phyloP scores from a whole-genome alignment of 2,329 filamentous ascomycete species.

The Colletotrichum higginsianum region DNA sequence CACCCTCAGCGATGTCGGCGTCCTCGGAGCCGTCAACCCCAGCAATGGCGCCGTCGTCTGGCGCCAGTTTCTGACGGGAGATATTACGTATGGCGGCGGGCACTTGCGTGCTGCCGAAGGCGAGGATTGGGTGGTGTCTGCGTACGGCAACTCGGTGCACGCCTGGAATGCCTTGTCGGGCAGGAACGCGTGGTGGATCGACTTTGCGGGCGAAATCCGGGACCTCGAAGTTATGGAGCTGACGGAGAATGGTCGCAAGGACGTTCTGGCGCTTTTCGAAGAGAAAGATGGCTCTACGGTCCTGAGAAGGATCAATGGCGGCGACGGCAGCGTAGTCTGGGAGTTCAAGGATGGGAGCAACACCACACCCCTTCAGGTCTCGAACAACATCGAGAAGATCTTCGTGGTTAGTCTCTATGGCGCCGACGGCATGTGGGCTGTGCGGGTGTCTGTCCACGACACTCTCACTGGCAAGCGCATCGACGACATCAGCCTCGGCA shows the following conservation, averaged over 20 bases:
- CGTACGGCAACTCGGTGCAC: conserved; percentile 77
- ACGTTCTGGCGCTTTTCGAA: conserved; percentile 78
- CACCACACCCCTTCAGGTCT: conserved; percentile 81
- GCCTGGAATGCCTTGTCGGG: conserved; percentile 90
- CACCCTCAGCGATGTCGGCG: conserved; percentile 86
- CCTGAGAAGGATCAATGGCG: conserved; percentile 80
- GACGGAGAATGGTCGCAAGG: conserved; percentile 74
- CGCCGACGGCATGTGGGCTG: conserved; percentile 77
- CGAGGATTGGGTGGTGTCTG: conserved; percentile 83
- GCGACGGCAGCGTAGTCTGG: conserved; percentile 83
- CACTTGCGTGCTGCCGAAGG: conserved; percentile 82
- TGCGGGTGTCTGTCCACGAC: conserved; percentile 84
- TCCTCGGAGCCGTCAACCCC: conserved; percentile 91
- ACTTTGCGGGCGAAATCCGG: conserved; percentile 71
- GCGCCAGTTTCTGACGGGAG: conserved; percentile 81
- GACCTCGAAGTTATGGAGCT: conserved; percentile 85
- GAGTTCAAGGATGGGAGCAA: conserved; percentile 78
- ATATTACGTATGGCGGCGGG: conserved; percentile 62
- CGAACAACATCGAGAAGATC: conserved; percentile 78
- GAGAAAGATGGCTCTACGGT: conserved; percentile 70
- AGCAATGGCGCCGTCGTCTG: conserved; percentile 87
- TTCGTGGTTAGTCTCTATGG: conserved; percentile 85
- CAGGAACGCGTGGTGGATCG: conserved; percentile 80
- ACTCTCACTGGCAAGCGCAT: conserved; percentile 79
- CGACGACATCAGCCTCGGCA: conserved; percentile 79